Base-by-base conservation (phyloP, 2,329 filamentous ascomycete species). In the Neofusicoccum sp. region DNA sequence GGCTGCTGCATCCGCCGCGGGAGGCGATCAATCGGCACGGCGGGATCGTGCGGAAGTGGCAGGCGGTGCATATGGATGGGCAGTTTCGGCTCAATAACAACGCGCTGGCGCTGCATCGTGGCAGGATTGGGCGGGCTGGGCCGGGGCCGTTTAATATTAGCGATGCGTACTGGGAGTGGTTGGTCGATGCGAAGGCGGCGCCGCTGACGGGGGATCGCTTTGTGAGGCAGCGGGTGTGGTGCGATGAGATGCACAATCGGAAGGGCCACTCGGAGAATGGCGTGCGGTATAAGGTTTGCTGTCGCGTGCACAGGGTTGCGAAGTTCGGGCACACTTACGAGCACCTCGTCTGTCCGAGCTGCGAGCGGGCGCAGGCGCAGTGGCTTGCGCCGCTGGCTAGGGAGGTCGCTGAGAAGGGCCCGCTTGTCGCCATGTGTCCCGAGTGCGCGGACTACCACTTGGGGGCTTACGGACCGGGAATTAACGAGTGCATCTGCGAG, bases 231-330 rank as follows among this genome's bases (percentile, higher is more conserved):
- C 3, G 5, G 20, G 26, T 54, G 12, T 36, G 24, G 4, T 54
- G 49, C 49, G 49, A 54, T 24, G 49, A 54, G 49, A 9, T 30
- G 34, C 36, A 54, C 34, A 54, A 54, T 33, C 34, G 20, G 31
- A 7, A 30, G 14, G 7, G 1, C 7, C 49, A 54, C 36, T 12
- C 24, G 6, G 2, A 1, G 24, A 26, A 30, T n/a, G 36, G 20
- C 14, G 20, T 20, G 20, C 20, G 12, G 1, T 30, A 26, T 12
- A 40, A 20, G 8, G 36, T 16, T 7, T 54, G 49, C 26, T 36
- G 34, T 4, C n/a, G n/a, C 49, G 34, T n/a, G 49, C 49, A 54
- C 36, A 2, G 1, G 12, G 33, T 38, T 4, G 31, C 33, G 2
- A 4, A 36, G 2, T 28, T 16, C 16, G 16, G 20, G 1, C 48